phyloP scores from a whole-genome alignment of 805 yeast genomes.

The Barnettozyma pratensis region DNA sequence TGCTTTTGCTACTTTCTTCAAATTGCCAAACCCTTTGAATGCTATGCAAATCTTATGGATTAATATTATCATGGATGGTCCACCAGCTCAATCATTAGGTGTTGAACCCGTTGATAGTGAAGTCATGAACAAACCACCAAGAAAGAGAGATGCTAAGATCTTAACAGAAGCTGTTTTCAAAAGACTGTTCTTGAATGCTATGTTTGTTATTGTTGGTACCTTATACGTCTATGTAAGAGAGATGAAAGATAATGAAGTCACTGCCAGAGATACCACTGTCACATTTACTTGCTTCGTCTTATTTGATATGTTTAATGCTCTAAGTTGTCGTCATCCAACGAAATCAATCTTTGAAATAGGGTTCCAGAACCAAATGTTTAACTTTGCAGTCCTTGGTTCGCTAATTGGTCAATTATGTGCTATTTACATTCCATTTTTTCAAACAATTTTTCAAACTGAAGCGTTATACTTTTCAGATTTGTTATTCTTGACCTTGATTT shows the following conservation, averaged over 20 bases:
- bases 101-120: slow-evolving; percentile 96
- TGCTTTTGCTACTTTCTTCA: slow-evolving; percentile 81
- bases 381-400: slow-evolving; percentile 85
- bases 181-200: slow-evolving; percentile 73
- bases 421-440: slow-evolving; percentile 90
- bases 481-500: slow-evolving; percentile 50
- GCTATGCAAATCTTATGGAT: slow-evolving; percentile 99
- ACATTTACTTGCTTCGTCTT: slow-evolving; percentile 95
- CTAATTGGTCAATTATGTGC: slow-evolving; percentile 89
- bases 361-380: slow-evolving; percentile 80
- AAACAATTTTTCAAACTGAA: slow-evolving; percentile 90
- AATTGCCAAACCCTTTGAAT: slow-evolving; percentile 88
- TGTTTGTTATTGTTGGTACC: slow-evolving; percentile 78
- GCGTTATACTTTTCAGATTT: slow-evolving; percentile 72
- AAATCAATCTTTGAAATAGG: slow-evolving; percentile 85
- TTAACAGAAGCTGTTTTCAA: slow-evolving; percentile 63
- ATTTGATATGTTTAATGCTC: slow-evolving; percentile 95
- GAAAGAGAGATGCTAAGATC: slow-evolving; percentile 81
- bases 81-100: slow-evolving; percentile 96
- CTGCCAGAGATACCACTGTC: slow-evolving; percentile 97
- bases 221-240: slow-evolving; percentile 80
- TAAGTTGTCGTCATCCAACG: slow-evolving; percentile 83
- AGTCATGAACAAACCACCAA: slow-evolving; percentile 95
- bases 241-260: slow-evolving; percentile 77
- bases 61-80: slow-evolving; percentile 97